Base-by-base conservation (phyloP, 139 green algal species). In the Eudorina sp. region DNA sequence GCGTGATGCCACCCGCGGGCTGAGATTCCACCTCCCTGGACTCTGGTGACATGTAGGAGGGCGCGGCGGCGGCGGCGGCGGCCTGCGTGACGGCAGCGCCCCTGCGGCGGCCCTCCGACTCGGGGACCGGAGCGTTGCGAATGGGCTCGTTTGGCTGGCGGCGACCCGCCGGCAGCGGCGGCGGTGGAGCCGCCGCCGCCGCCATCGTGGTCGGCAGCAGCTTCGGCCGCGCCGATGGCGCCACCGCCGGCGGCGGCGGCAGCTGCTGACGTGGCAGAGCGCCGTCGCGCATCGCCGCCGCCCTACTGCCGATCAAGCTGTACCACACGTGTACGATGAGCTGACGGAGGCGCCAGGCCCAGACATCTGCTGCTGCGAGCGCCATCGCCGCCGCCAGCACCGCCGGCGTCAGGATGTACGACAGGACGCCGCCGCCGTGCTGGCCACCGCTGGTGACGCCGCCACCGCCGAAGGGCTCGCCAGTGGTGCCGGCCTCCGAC, bases 291-390 rank as follows among this genome's bases (percentile, higher is more conserved):
- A n/a, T n/a, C n/a, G n/a, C 45, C 48, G 18, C 9, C 5, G 77
- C 27, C 53, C 46, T 51, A 45, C 40, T 43, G 43, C 80, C 80
- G 18, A 76, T 38, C 21, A 21, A 41, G 43, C 53, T 31, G 55
- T 53, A 66, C 60, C 45, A 87, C 1, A 78, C 0, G 45, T 78
- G 43, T 18, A 38, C 46, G 16, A 87, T 25, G 16, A 78, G 62
- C 81, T 77, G 81, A 0, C 81, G 81, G 1, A 78, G 3, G 45
- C 81, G 81, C 81, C 81, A 87, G 45, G 64, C 64, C 81, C 41
- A 66, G 16, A 77, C n/a, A 60, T 86, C 80, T 4, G n/a, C 43
- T 40, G 43, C 43, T 41, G 60, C 60, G 4, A 46, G 43, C 29
- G 43, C 29, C 16, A 36, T 13, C 7, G 60, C 43, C 1, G 36